These are phyloP conservation scores for Parmelia sp. DNA, from an alignment of 495 filamentous ascomycete species.

Conservation along the genomic window DNA sequence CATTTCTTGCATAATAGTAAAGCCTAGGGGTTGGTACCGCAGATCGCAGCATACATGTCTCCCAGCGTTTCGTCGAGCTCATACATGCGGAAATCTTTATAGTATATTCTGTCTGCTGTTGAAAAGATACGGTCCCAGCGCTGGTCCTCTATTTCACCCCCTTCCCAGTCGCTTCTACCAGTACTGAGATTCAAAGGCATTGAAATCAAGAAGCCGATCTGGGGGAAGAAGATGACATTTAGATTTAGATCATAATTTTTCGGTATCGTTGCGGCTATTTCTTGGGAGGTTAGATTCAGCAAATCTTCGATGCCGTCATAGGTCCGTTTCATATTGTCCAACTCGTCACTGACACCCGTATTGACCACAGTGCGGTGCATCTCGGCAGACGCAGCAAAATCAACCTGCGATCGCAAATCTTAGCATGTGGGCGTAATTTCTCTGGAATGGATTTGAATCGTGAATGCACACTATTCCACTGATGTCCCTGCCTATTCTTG, in stretches of 20 bases:
- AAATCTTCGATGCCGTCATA: slow-evolving; percentile 73
- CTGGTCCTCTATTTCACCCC: slow-evolving; percentile 47
- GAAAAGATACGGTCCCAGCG: slow-evolving; percentile 75
- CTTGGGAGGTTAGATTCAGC: slow-evolving; percentile 58
- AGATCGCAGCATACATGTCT: slow-evolving; percentile 77
- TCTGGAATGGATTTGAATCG: background rate
- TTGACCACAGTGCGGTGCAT: slow-evolving; percentile 68
- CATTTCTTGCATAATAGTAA: background rate
- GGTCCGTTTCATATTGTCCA: slow-evolving; percentile 70
- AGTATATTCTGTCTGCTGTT: slow-evolving; percentile 68
- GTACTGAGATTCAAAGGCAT: slow-evolving; percentile 58
- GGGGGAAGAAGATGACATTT: slow-evolving; percentile 81
- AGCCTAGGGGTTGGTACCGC: slow-evolving; percentile 53
- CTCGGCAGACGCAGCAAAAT: slow-evolving; percentile 72
- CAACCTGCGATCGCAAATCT: slow-evolving; percentile 48
- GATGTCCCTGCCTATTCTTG: slow-evolving; percentile 21
- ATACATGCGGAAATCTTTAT: slow-evolving; percentile 79
- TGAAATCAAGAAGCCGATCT: slow-evolving; percentile 82
- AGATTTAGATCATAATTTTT: slow-evolving; percentile 53
- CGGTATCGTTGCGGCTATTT: slow-evolving; percentile 58
- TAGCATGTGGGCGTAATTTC: background rate
- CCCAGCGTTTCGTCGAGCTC: slow-evolving; percentile 79
- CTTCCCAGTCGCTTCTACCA: slow-evolving; percentile 60
- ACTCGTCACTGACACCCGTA: slow-evolving; percentile 62
- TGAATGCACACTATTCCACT: slow-evolving; percentile 20